Evolutionary conservation across 192 early-diverging fungal genomes (phyloP).

Genomic region (Funneliformis geosporum): DNA sequence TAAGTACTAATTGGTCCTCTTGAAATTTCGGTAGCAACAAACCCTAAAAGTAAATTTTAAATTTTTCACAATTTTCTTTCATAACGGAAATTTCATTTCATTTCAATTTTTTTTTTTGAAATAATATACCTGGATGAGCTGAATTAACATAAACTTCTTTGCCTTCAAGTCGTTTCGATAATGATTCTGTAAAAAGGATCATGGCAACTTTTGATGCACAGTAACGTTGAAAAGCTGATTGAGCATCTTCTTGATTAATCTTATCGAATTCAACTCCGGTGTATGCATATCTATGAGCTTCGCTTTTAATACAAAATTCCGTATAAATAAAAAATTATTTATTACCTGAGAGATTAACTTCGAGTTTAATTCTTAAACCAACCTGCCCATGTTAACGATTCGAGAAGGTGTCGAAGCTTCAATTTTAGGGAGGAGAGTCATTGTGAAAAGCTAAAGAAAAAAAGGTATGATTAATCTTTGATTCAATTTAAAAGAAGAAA

Average conservation of each 20-base stretch:
- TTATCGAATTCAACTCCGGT: slow-evolving; percentile 49
- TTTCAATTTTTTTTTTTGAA: neutral
- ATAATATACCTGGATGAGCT: slow-evolving; percentile 49
- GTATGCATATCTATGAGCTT: slow-evolving; percentile 34
- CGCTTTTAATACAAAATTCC: slow-evolving; percentile 35
- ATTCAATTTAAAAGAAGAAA: neutral
- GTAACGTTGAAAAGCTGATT: slow-evolving; percentile 39
- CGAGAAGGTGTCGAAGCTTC: slow-evolving; percentile 48
- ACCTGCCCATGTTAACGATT: slow-evolving; percentile 52
- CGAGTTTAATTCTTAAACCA: neutral
- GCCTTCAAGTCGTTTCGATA: slow-evolving; percentile 41
- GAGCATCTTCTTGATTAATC: slow-evolving; percentile 38
- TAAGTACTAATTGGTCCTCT: slow-evolving; percentile 33
- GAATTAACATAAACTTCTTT: slow-evolving; percentile 45
- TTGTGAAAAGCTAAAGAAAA: slow-evolving; percentile 31
- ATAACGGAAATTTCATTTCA: no score
- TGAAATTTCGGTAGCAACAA: slow-evolving; percentile 52
- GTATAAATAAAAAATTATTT: no score
- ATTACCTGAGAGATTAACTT: no score
- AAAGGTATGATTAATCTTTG: neutral
- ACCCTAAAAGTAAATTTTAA: slow-evolving; percentile 23
- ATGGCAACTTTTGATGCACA: slow-evolving; percentile 59
- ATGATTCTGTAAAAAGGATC: slow-evolving; percentile 50
- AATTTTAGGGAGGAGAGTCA: slow-evolving; percentile 41
- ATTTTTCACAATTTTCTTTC: neutral